Conservation (phyloP, 805 yeast species). For the Ogataea methanolica region DNA sequence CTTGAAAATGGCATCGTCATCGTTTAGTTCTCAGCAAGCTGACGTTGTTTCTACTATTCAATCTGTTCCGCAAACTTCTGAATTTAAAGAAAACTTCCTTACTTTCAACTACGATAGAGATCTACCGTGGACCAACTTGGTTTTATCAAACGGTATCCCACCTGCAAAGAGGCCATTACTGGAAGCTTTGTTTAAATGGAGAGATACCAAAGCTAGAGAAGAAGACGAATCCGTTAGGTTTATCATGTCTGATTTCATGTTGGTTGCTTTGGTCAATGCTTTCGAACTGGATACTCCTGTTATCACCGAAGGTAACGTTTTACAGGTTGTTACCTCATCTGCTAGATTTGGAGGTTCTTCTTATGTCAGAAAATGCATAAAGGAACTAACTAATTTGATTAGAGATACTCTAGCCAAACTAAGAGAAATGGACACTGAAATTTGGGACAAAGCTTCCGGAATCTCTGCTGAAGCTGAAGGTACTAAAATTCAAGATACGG, state of each 20-base stretch:
- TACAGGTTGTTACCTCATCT: slow-evolving; percentile 41
- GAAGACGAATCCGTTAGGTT: slow-evolving; percentile 82
- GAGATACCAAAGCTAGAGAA: slow-evolving; percentile 70
- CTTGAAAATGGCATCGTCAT: slow-evolving; percentile 2
- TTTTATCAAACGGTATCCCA: slow-evolving; percentile 63
- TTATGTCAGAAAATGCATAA: slow-evolving; percentile 49
- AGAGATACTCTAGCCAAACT: slow-evolving; percentile 33
- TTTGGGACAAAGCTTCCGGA: slow-evolving; percentile 29
- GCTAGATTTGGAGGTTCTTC: slow-evolving; percentile 38
- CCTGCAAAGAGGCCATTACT: slow-evolving; percentile 49
- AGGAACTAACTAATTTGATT: slow-evolving; percentile 56
- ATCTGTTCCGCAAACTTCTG: slow-evolving; percentile 25
- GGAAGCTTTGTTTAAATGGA: slow-evolving; percentile 68
- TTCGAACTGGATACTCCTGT: slow-evolving; percentile 32
- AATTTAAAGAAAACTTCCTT: slow-evolving; percentile 30
- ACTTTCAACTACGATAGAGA: slow-evolving; percentile 48
- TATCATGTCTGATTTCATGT: slow-evolving; percentile 75
- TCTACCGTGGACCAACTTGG: slow-evolving; percentile 60
- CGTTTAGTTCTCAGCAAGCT: slow-evolving; percentile 12
- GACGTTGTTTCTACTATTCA: slow-evolving; percentile 26
- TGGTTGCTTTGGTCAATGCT: slow-evolving; percentile 49
- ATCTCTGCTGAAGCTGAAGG: slow-evolving; percentile 15
- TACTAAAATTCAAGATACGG: slow-evolving; percentile 10
- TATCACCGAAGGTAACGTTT: slow-evolving; percentile 57
- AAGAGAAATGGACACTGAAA: slow-evolving; percentile 34